Base-by-base conservation (phyloP, 352 stramenopile species). In the Pythium dissimile region DNA sequence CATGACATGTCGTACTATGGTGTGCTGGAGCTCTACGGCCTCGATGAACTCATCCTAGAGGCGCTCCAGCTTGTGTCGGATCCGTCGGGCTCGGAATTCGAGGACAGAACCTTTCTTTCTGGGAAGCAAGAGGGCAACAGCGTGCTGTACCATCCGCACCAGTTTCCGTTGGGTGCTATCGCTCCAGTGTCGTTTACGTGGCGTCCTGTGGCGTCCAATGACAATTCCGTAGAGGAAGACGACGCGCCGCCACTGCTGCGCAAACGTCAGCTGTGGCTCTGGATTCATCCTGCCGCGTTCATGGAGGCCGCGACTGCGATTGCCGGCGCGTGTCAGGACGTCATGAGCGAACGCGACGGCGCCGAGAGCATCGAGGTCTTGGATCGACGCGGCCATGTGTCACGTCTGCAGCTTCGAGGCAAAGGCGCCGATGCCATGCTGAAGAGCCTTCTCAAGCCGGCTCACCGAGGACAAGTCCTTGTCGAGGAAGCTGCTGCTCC, bases 241-340 rank as follows among this genome's bases (percentile, higher is more conserved):
- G 45, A n/a, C 21, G 39, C 72, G 1, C 62, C 73, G 5, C 86
- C 68, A 66, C 67, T 77, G 21, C 58, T 31, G 18, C 71, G 54
- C n/a, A 87, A 82, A 52, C 71, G 81, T 2, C 79, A 92, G 52
- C 53, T 92, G 16, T 92, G 83, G 83, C 62, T 92, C 1, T 92
- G 83, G 83, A 76, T 92, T 43, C 83, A 92, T 38, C 75, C 83
- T 5, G 78, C 80, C 9, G 78, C 79, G 28, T 91, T 82, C 58
- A 84, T 89, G 71, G 80, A 89, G 49, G 77, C 83, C 2, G 77
- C 80, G 6, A 77, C 53, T 10, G 83, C 77, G 9, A 86, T 92
- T 42, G 66, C 67, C 24, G 39, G 45, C 11, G 83, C 80, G 15
- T 91, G 79, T 35, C 64, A 82, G 24, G 51, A 73, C 11, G 60